A percentile compares a stretch with the other conserved stretches of the same genome.
These are phyloP conservation scores for Xylariaceae sp. DNA, from an alignment of 2,329 filamentous ascomycete species.

Conservation along the genomic window DNA sequence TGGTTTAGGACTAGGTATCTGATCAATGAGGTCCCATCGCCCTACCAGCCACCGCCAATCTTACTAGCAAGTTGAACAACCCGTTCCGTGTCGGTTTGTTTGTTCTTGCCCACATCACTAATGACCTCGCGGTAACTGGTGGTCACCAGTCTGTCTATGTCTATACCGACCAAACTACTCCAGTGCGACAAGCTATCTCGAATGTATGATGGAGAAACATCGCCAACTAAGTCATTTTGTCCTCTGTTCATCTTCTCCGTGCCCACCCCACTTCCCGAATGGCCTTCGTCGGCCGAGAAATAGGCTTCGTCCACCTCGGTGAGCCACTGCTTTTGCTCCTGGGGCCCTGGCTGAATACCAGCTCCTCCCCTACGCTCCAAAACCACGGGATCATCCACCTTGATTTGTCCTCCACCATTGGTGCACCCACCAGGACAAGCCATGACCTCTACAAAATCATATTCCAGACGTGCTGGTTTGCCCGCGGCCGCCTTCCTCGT, in stretches of 20 bases:
- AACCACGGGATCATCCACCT: slow-evolving; percentile 70
- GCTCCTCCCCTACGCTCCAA: slow-evolving; percentile 43
- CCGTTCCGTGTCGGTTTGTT: slow-evolving; percentile 64
- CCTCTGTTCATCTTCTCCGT: slow-evolving; percentile 26
- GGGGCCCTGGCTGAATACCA: slow-evolving; percentile 56
- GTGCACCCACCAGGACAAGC: slow-evolving; percentile 98
- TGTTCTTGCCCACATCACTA: slow-evolving; percentile 84
- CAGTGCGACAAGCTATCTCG: slow-evolving; percentile 69
- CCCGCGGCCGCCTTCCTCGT: slow-evolving; percentile 45
- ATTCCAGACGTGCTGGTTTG: slow-evolving; percentile 54
- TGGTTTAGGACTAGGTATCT: slow-evolving; percentile 16
- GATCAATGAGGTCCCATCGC: background rate
- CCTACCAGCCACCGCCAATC: slow-evolving; percentile 88
- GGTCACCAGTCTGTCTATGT: slow-evolving; percentile 65
- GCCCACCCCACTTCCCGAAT: slow-evolving; percentile 25
- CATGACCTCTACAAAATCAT: slow-evolving; percentile 98
- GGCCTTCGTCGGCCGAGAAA: slow-evolving; percentile 64
- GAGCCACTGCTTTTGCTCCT: slow-evolving; percentile 83
- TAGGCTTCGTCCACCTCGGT: slow-evolving; percentile 82
- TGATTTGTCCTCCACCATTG: slow-evolving; percentile 94
- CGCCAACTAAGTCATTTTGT: slow-evolving; percentile 47
- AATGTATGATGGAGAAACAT: slow-evolving; percentile 61
- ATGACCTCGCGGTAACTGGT: slow-evolving; percentile 90
- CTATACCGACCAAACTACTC: slow-evolving; percentile 65
- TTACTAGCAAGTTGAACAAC: slow-evolving; percentile 86